phyloP scores from a whole-genome alignment of 352 stramenopile species.

The Pythium rishiriense region DNA sequence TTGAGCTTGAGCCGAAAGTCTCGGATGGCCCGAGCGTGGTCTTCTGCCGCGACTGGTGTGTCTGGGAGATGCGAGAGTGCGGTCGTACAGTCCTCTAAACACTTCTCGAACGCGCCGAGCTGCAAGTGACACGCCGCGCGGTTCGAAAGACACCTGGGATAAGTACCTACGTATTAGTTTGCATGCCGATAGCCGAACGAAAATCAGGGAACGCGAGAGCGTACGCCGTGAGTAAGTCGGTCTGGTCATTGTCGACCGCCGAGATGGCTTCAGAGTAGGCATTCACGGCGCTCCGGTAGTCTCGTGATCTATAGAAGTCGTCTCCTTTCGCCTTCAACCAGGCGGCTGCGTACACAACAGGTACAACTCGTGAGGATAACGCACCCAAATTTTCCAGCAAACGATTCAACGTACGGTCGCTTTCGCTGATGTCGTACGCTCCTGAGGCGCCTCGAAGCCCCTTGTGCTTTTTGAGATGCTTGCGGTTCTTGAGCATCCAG shows the following conservation, averaged over 20 bases:
- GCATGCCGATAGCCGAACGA: background rate
- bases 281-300: conserved; percentile 69
- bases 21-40: conserved; percentile 37
- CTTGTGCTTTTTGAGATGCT: conserved; percentile 74
- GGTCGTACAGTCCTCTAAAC: conserved; percentile 65
- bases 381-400: background rate
- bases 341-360: conserved; percentile 41
- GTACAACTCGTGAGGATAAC: background rate
- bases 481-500: conserved; percentile 84
- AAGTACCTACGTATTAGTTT: too few species aligned
- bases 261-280: conserved; percentile 67
- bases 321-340: conserved; percentile 89
- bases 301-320: conserved; percentile 73
- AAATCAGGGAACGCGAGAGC: background rate
- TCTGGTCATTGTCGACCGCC: conserved; percentile 34
- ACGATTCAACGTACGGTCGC: conserved; percentile 53
- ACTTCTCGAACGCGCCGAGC: conserved; percentile 58
- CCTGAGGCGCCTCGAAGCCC: conserved; percentile 40
- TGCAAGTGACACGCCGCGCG: conserved; percentile 66
- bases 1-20: conserved; percentile 74
- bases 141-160: conserved; percentile 50
- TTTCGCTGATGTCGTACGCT: conserved; percentile 84
- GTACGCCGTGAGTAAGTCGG: conserved; percentile 48
- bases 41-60: conserved; percentile 31
- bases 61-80: conserved; percentile 69